Percentiles rank a stretch among this genome's conserved stretches.
These are phyloP conservation scores for Penicillium sp. DNA, from an alignment of 2,329 filamentous ascomycete species.

Conservation along the genomic window DNA sequence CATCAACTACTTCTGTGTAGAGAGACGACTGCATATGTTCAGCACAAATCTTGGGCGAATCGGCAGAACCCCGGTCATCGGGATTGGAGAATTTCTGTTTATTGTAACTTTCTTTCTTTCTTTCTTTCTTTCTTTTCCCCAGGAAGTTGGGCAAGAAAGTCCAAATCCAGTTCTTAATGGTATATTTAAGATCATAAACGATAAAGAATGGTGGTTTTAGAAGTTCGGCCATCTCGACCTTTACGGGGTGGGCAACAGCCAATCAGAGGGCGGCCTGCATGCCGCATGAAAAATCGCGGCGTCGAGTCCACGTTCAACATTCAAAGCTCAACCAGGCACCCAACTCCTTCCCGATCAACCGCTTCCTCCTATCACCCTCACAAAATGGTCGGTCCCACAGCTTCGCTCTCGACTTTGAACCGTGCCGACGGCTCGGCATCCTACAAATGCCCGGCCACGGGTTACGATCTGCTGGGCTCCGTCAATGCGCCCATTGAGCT, in stretches of 20 bases:
- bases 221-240: background rate
- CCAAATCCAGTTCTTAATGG: background rate
- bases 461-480: constrained; percentile 77
- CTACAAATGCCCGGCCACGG: constrained; percentile 46
- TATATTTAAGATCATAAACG: background rate
- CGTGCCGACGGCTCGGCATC: constrained; percentile 43
- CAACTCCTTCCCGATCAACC: constrained; percentile 3
- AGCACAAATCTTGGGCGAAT: too few species aligned
- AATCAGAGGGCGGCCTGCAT: constrained; percentile 20
- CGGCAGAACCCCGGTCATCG: too few species aligned
- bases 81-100: too few species aligned
- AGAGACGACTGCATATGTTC: too few species aligned
- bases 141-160: too few species aligned
- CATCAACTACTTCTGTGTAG: too few species aligned
- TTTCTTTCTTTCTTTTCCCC: too few species aligned
- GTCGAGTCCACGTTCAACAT: background rate
- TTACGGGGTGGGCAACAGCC: constrained; percentile 1
- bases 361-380: background rate
- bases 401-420: constrained; percentile 33
- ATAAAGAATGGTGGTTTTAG: background rate
- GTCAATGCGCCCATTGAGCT: constrained; percentile 95
- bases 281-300: constrained; percentile 15
- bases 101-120: too few species aligned
- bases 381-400: constrained; percentile 38
- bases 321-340: background rate